Base-by-base conservation (phyloP, 2,329 filamentous ascomycete species). In the Pestalotiopsis sp. region DNA sequence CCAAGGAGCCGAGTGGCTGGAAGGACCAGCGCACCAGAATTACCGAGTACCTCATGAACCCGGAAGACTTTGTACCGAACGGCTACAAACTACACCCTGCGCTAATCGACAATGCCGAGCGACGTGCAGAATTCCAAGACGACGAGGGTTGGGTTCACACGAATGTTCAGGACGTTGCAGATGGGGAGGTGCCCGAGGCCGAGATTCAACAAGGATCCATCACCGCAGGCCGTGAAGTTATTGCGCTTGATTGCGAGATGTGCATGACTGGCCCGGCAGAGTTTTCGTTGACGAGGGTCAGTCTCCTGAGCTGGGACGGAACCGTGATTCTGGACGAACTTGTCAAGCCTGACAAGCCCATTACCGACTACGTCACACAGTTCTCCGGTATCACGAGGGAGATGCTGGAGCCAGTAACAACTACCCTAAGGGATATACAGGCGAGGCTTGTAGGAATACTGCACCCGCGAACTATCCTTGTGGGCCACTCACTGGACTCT, bases 181-280 rank as follows among this genome's bases (percentile, higher is more conserved):
- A 93, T 39, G 93, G 90, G 3, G 80, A 87, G 63, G 86, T 92
- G 6, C 89, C 91, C 2, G 92, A 94, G 64, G 79, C 81, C 4
- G 88, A 94, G 66, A 90, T 97, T 69, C 86, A 97, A 79, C 83
- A 91, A 73, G 95, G 94, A 67, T 95, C 94, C 79, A 83, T 97
- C 68, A 97, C 94, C 0, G 93, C 90, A 38, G 96, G 95, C 45
- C 89, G 94, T 71, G 87, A 91, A 49, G 83, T 98, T 12, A 83
- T 97, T 63, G 92, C 94, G 1, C 85, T 99, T 67, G 96, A 99
- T 78, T 99, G 96, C 81, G 96, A 99, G 81, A 99, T 99, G 96
- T 97, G 95, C 78, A 91, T 94, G 82, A 97, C 94, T 2, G 92
- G 91, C 69, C 90, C 92, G 70, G 90, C 90, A 62, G 88, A 93